Evolutionary conservation across 2,329 filamentous ascomycete genomes (phyloP), one percentile per base, ranked within the genome.

Genomic region (Emergomyces pasteurianus): DNA sequence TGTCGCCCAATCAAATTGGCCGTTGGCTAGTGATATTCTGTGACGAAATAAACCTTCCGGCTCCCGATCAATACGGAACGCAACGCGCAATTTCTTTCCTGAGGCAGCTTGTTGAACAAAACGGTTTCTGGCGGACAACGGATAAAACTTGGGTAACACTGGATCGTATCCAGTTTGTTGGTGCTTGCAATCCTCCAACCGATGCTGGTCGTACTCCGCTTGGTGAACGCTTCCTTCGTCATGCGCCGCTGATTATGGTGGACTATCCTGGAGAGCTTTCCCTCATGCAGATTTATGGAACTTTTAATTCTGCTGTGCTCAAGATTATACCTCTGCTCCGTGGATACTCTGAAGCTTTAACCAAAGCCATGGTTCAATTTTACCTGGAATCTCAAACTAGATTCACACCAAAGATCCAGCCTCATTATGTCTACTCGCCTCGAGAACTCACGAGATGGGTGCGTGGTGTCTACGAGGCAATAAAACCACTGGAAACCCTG

Each of bases 11-110:
- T 7, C 95, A 99, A 73, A 95, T 99, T 68, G 94, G 94, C 26
- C 87, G 92, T 67, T 99, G 94, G 94, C 82, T 99, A 43, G 92
- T 99, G 53, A 85, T 99, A 64, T 99, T 99, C 81, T 99, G 94
- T 69, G 94, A 99, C 72, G 94, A 99, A 74, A 99, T 99, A 78
- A 99, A 99, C 75, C 81, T 99, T 80, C 94, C 94, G 7, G 92
- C 94, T 4, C 94, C 94, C 3, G 94, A 99, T 77, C 92, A 91
- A 69, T 99, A 99, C 73, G 92, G 92, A 60, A 99, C 95, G 1
- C 94, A 99, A 74, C 86, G 94, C 64, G 94, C 94, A 40, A 99
- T 99, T 65, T 95, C 94, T 6, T 99, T 99, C 83, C 76, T 99
- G 66, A 86, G 95, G 67, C 94, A 99, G 73, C 85, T 99, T 64